These are phyloP conservation scores for Carex parvula DNA, from an alignment of 176 grass and related monocot genomes.

Conservation along the genomic window DNA sequence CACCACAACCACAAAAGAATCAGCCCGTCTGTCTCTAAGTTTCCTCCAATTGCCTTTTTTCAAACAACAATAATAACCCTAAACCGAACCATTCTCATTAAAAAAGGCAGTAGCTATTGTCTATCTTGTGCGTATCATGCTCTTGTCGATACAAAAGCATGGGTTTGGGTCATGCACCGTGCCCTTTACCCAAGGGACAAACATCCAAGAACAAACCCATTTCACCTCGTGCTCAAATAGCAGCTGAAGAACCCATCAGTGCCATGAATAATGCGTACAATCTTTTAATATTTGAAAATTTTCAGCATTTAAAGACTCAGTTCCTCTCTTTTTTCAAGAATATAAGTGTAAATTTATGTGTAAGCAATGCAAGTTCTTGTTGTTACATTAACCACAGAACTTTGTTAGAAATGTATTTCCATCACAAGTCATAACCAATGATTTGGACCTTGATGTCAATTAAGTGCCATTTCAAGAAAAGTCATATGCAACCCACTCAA, in stretches of 20 bases:
- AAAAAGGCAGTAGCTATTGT: too few relatives aligned
- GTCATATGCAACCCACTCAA: not conserved
- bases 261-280: too few relatives aligned
- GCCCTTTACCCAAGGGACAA: too few relatives aligned
- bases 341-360: not conserved
- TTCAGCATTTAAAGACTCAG: not conserved
- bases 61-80: too few relatives aligned
- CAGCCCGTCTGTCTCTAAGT: too few relatives aligned
- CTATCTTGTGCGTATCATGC: too few relatives aligned
- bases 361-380: not conserved
- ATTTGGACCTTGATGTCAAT: not conserved
- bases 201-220: not conserved
- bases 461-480: not conserved
- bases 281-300: not conserved
- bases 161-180: too few relatives aligned
- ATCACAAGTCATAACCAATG: not conserved
- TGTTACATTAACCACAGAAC: not conserved
- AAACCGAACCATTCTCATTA: too few relatives aligned
- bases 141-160: too few relatives aligned
- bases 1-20: too few relatives aligned
- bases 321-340: not conserved
- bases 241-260: not conserved
- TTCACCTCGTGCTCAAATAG: not conserved
- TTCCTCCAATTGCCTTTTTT: too few relatives aligned
- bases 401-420: not conserved